phyloP scores from a whole-genome alignment of 768 basidiomycete species.

The Rhizopogon salebrosus region DNA sequence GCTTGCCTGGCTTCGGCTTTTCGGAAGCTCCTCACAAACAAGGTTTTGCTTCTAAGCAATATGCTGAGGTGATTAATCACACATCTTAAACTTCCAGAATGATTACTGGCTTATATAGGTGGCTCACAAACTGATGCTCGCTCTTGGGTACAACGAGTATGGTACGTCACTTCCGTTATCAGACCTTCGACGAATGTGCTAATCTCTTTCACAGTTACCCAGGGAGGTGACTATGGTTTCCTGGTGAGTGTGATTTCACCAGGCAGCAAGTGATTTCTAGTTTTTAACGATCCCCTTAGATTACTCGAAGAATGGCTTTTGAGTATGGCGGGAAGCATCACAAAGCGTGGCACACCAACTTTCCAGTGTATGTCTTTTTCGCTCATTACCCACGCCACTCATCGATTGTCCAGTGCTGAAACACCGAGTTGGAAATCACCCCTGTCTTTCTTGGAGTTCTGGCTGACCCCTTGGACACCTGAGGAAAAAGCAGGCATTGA shows the following conservation, averaged over 20 bases:
- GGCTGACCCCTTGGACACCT: slow-evolving; percentile 23
- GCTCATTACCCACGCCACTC: background rate
- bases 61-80: slow-evolving; percentile 41
- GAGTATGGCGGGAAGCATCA: slow-evolving; percentile 35
- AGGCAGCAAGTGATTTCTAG: background rate
- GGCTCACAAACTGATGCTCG: slow-evolving; percentile 43
- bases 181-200: too few species aligned
- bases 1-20: slow-evolving; percentile 39
- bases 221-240: slow-evolving; percentile 46
- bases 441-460: slow-evolving; percentile 20
- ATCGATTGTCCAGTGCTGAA: slow-evolving; percentile 10
- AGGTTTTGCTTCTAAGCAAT: slow-evolving; percentile 46
- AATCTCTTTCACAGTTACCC: slow-evolving; percentile 30
- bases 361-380: slow-evolving; percentile 31
- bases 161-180: background rate
- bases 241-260: slow-evolving; percentile 19
- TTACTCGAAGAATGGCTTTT: slow-evolving; percentile 28
- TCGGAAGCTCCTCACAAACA: slow-evolving; percentile 50
- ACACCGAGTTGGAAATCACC: slow-evolving; percentile 24
- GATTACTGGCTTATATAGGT: slow-evolving; percentile 24
- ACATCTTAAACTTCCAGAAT: background rate
- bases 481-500: slow-evolving; percentile 21
- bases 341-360: slow-evolving; percentile 52
- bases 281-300: slow-evolving; percentile 18
- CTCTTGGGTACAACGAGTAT: slow-evolving; percentile 27